Evolutionary conservation across 2,329 filamentous ascomycete genomes (phyloP), one percentile per base, ranked within the genome.

Genomic region (Paramyrothecium roridum): DNA sequence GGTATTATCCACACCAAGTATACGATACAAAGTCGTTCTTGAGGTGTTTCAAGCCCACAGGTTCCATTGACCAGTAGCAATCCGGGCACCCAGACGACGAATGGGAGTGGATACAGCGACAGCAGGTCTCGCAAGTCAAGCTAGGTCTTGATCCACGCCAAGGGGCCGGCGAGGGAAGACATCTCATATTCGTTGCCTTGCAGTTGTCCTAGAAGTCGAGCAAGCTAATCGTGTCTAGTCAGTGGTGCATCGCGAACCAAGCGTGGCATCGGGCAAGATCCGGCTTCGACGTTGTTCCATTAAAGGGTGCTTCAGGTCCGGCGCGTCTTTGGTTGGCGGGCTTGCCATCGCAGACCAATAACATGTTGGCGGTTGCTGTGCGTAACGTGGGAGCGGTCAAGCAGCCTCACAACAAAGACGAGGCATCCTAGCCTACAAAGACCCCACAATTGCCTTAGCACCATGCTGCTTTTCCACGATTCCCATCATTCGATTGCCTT

Each of bases 1-100:
- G 37, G 51, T 40, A 52, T 52, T 45, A 46, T 53, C 26, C 45
- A 52, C 52, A 52, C 20, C 52, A 59, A 57, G 55, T 65, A 60
- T 37, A 54, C n/a, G 48, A 57, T 58, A 57, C 61, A 50, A 37
- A 45, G 46, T 26, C 37, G 10, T 30, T 30, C 26, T 30, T 30
- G 26, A 30, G 26, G 26, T 30, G 10, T 30, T 10, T 10, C 10
- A 6, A 30, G 26, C 10, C 26, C 26, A 30, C 6, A 30, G 26
- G 26, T 6, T 30, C 26, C 26, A 30, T 30, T 10, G 10, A 30
- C 26, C 4, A 30, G 6, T 30, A 30, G 10, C 26, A 30, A 30
- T 30, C 4, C 26, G 26, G 26, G 10, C 26, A 30, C 6, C 10
- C 10, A 30, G 26, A 30, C 26, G 26, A 30, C 26, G 26, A 8